A percentile compares a stretch with the other conserved stretches of the same genome.
phyloP scores from a whole-genome alignment of 345 rosid genomes.

The Diplotaxis tenuifolia region DNA sequence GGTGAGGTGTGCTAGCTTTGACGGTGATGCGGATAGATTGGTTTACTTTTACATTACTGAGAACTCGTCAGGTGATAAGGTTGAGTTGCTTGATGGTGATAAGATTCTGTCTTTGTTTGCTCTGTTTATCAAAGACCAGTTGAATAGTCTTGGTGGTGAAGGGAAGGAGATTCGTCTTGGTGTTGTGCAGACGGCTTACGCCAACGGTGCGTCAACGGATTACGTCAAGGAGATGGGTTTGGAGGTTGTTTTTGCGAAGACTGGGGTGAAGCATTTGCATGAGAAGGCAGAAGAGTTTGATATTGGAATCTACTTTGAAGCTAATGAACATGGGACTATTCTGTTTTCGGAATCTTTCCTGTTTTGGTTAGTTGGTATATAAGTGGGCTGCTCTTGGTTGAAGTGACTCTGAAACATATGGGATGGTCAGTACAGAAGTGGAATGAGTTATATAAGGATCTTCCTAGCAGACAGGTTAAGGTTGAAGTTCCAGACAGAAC shows the following conservation, averaged over 20 bases:
- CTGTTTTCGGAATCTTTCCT: constrained; percentile 65
- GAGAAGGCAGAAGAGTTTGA: constrained; percentile 79
- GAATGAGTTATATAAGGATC: constrained; percentile 78
- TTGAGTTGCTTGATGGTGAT: constrained; percentile 87
- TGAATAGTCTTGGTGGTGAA: constrained; percentile 43
- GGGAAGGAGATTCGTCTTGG: constrained; percentile 66
- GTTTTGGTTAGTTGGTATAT: constrained; percentile 55
- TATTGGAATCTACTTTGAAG: constrained; percentile 93
- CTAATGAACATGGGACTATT: constrained; percentile 97
- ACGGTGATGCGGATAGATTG: constrained; percentile 93
- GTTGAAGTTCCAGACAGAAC: constrained; percentile 86
- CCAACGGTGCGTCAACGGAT: constrained; percentile 88
- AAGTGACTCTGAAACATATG: constrained; percentile 68
- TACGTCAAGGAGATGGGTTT: constrained; percentile 67
- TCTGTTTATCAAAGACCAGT: constrained; percentile 72
- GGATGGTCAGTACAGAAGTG: constrained; percentile 82
- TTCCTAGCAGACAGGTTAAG: constrained; percentile 92
- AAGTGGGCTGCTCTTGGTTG: constrained; percentile 87
- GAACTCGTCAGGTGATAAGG: constrained; percentile 34
- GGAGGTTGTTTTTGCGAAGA: constrained; percentile 66
- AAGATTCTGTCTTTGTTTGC: constrained; percentile 89
- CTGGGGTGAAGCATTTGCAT: constrained; percentile 89
- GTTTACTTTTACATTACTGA: constrained; percentile 63
- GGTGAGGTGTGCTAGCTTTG: constrained; percentile 88
- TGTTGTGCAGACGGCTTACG: constrained; percentile 92